These are phyloP conservation scores for Nitzschia sp. DNA, from an alignment of 108 stramenopile genomes.

Conservation along the genomic window DNA sequence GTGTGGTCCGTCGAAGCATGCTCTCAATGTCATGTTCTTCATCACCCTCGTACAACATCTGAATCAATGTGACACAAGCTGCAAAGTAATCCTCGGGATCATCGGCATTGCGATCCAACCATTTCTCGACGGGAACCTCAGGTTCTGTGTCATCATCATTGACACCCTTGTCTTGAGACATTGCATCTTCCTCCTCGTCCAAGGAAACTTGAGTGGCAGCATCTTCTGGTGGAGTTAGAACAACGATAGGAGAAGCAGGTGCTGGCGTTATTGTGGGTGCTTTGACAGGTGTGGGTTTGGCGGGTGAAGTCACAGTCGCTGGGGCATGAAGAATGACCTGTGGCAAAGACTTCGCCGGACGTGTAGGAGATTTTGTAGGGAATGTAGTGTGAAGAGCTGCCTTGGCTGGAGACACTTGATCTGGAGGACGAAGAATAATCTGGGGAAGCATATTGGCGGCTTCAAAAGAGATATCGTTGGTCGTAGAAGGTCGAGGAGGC, in stretches of 20 bases:
- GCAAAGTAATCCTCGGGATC: constrained; percentile 36
- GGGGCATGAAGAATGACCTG: neutral
- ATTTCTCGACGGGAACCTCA: constrained; percentile 9
- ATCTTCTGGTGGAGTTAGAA: neutral
- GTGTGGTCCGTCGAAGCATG: constrained; percentile 32
- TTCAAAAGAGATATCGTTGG: neutral
- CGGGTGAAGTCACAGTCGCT: neutral
- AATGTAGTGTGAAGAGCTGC: too few species aligned
- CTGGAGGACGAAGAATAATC: neutral
- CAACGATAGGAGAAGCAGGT: neutral
- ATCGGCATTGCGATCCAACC: constrained; percentile 33
- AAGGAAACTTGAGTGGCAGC: constrained; percentile 1
- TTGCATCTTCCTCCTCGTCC: constrained; percentile 1
- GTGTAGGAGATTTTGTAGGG: neutral
- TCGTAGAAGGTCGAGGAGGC: neutral
- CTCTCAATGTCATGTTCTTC: constrained; percentile 28
- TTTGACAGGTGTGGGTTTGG: neutral
- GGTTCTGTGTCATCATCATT: neutral
- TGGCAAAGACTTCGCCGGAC: neutral
- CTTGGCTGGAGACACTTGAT: neutral
- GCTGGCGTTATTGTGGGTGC: neutral
- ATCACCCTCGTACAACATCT: constrained; percentile 20
- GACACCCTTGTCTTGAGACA: neutral
- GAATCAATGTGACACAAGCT: constrained; percentile 26
- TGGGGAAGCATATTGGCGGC: constrained; percentile 10